phyloP scores from a whole-genome alignment of 2,329 filamentous ascomycete species.

The Hypocreales sp. region DNA sequence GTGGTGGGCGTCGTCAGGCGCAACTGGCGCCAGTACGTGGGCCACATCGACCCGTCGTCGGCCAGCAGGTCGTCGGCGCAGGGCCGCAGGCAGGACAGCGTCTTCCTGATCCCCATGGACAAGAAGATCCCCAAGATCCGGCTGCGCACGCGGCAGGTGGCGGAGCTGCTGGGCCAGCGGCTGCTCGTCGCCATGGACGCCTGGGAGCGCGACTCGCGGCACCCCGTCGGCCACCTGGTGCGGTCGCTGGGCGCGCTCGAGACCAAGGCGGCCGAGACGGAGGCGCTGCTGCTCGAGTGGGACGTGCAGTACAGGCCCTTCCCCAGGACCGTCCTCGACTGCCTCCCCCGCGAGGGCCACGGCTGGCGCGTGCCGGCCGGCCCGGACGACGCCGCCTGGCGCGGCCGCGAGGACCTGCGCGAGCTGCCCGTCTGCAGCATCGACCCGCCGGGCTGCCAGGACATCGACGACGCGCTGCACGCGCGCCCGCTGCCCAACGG shows the following conservation, averaged over 20 bases:
- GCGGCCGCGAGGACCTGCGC: conserved; percentile 67
- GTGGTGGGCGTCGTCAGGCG: conserved; percentile 88
- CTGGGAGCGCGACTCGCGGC: conserved; percentile 87
- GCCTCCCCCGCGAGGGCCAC: conserved; percentile 79
- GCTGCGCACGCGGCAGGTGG: conserved; percentile 78
- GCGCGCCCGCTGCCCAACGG: conserved; percentile 74
- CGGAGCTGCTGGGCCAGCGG: conserved; percentile 78
- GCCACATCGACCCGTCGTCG: conserved; percentile 80
- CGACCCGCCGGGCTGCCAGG: conserved; percentile 87
- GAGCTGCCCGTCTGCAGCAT: conserved; percentile 90
- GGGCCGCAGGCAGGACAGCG: conserved; percentile 74
- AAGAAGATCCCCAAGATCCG: conserved; percentile 95
- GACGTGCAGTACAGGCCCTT: conserved; percentile 97
- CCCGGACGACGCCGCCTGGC: conserved; percentile 73
- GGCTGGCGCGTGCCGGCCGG: conserved; percentile 83
- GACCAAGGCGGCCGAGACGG: conserved; percentile 94
- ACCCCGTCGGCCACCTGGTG: conserved; percentile 87
- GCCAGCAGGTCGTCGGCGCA: conserved; percentile 58
- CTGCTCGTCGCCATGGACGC: conserved; percentile 87
- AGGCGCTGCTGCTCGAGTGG: conserved; percentile 84
- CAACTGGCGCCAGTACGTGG: conserved; percentile 97
- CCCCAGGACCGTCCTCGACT: conserved; percentile 88
- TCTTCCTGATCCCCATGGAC: conserved; percentile 96
- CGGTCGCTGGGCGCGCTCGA: conserved; percentile 86
- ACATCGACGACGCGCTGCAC: conserved; percentile 95